phyloP scores from a whole-genome alignment of 2,329 filamentous ascomycete species.

The Cytospora paraplurivora region DNA sequence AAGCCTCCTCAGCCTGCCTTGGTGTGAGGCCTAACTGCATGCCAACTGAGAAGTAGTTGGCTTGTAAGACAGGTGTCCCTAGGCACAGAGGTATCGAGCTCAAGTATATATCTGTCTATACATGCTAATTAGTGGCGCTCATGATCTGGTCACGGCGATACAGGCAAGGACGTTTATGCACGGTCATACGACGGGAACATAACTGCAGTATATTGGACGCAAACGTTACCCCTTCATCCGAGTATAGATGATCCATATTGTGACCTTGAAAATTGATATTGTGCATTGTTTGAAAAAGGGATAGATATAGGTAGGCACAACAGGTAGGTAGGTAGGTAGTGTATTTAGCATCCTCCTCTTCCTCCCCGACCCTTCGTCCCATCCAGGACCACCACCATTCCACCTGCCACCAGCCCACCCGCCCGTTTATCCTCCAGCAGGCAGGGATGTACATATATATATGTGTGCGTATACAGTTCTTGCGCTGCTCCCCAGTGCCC shows the following conservation, averaged over 20 bases:
- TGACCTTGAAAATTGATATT: constrained; percentile 8
- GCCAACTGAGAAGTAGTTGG: too few relatives aligned
- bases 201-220: background rate
- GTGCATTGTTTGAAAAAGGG: constrained; percentile 18
- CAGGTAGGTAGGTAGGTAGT: constrained; percentile 7
- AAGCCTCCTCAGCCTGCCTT: too few relatives aligned
- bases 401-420: background rate
- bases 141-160: too few relatives aligned
- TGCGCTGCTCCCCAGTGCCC: background rate
- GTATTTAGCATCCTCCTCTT: constrained; percentile 1
- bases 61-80: too few relatives aligned
- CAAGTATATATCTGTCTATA: too few relatives aligned
- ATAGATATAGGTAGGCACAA: constrained; percentile 15
- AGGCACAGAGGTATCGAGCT: too few relatives aligned
- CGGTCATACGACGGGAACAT: too few relatives aligned
- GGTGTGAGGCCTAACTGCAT: too few relatives aligned
- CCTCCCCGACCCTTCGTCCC: background rate
- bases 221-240: background rate
- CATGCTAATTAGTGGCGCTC: too few relatives aligned
- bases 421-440: constrained; percentile 6
- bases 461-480: background rate
- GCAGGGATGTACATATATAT: constrained; percentile 14
- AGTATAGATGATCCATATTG: background rate
- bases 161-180: too few relatives aligned
- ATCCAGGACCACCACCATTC: background rate